A percentile compares a stretch with the other conserved stretches of the same genome.
Evolutionary conservation across 1,284 basidiomycete species (phyloP).

Genomic region (Fomitopsis pinicola): DNA sequence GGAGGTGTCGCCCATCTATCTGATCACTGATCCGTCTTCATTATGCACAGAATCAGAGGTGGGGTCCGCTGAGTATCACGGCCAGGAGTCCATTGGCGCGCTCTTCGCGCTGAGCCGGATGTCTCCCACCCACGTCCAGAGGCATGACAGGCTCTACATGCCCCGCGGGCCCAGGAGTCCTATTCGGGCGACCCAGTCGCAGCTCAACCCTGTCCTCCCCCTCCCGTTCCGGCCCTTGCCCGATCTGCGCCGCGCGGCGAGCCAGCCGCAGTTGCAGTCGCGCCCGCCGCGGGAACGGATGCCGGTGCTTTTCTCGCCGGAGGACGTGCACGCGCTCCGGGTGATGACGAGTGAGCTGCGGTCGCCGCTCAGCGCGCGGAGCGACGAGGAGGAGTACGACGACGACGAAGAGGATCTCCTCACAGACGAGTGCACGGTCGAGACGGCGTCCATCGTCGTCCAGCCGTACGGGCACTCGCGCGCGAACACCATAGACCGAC

Average conservation of each 20-base stretch:
- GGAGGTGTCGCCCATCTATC: background rate
- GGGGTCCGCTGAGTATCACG: background rate
- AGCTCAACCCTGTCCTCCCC: background rate
- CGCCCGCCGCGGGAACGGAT: background rate
- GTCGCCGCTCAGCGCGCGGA: background rate
- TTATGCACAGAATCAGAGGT: background rate
- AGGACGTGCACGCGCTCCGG: background rate
- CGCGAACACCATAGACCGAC: background rate
- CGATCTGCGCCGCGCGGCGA: background rate
- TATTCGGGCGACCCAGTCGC: background rate
- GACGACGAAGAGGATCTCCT: background rate
- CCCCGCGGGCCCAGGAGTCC: background rate
- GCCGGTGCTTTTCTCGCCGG: constrained; percentile 1
- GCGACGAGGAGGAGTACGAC: background rate
- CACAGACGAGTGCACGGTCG: constrained; percentile 1
- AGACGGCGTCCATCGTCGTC: constrained; percentile 5
- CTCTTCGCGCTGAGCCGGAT: background rate
- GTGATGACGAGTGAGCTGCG: background rate
- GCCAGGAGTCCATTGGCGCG: background rate
- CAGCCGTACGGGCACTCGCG: constrained; percentile 6
- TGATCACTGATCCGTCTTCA: background rate
- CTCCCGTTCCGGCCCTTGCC: constrained; percentile 3
- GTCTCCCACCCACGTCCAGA: background rate
- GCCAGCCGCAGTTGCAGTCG: background rate
- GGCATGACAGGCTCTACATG: background rate